These are phyloP conservation scores for Apiospora kogelbergensis DNA, from an alignment of 2,329 filamentous ascomycete genomes.

Conservation along the genomic window DNA sequence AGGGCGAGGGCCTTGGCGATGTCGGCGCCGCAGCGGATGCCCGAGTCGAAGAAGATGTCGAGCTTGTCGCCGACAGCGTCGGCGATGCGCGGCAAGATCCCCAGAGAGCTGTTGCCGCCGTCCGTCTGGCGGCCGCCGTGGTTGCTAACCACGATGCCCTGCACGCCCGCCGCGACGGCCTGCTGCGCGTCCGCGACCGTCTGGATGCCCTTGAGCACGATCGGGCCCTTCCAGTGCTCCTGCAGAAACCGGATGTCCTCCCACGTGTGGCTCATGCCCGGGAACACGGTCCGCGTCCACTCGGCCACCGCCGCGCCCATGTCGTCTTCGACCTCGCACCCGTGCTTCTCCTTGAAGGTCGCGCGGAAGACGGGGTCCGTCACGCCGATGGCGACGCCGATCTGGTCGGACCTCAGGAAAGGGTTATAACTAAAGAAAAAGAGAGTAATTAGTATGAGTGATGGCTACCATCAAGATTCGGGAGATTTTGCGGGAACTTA, in stretches of 20 bases:
- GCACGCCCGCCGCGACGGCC: constrained; percentile 20
- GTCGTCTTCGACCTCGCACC: constrained; percentile 20
- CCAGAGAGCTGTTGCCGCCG: constrained; percentile 52
- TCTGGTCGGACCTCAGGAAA: constrained; percentile 26
- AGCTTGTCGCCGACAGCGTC: constrained; percentile 60
- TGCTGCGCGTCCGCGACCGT: constrained; percentile 28
- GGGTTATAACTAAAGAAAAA: constrained; percentile 23
- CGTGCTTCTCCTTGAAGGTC: constrained; percentile 23
- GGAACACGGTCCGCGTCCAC: constrained; percentile 28
- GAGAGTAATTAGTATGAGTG: neutral
- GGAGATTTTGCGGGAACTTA: constrained; percentile 16
- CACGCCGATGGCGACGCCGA: constrained; percentile 27
- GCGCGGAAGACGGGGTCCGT: constrained; percentile 27
- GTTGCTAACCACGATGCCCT: constrained; percentile 54
- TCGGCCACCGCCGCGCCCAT: constrained; percentile 23
- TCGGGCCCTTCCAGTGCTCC: constrained; percentile 27
- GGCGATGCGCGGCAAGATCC: constrained; percentile 59
- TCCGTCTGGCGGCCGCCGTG: constrained; percentile 60
- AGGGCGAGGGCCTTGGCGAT: constrained; percentile 59
- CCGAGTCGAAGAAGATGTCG: constrained; percentile 62
- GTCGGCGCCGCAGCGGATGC: constrained; percentile 59
- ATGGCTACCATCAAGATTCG: constrained; percentile 17
- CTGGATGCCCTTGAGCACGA: constrained; percentile 35
- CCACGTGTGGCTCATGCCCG: constrained; percentile 26
- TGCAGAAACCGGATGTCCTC: constrained; percentile 25